Evolutionary conservation across 225 moss, liverwort and hornwort species (phyloP).

Genomic region (Thuidium tamariscinum): DNA sequence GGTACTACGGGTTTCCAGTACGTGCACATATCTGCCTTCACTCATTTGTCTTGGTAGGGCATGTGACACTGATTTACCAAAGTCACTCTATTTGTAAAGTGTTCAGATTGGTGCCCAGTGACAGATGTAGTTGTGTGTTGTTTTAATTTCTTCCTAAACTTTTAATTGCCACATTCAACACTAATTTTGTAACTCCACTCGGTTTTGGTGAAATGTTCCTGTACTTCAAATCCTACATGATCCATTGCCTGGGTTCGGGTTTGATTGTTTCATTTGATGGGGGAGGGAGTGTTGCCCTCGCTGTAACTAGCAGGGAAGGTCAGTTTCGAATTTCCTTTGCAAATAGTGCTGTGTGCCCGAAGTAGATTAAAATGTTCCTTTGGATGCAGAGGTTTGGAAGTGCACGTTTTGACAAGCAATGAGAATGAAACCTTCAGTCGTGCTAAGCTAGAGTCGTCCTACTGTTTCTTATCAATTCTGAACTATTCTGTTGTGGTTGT

Average conservation of each 20-base stretch:
- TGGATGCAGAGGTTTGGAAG: neutral
- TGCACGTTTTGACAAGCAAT: neutral
- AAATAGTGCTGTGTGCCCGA: neutral
- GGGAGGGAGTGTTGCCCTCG: neutral
- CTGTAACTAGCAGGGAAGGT: neutral
- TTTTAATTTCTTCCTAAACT: neutral
- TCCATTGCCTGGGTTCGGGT: neutral
- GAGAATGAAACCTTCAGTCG: neutral
- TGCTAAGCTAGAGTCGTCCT: neutral
- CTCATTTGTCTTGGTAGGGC: neutral
- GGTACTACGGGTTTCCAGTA: too few species aligned
- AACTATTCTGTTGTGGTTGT: neutral
- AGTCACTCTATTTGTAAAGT: neutral
- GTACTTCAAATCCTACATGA: neutral
- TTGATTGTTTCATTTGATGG: neutral
- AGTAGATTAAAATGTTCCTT: neutral
- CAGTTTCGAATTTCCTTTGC: neutral
- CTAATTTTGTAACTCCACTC: neutral
- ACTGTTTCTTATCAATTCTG: neutral
- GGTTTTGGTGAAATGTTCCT: neutral
- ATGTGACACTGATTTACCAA: neutral
- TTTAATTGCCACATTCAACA: neutral
- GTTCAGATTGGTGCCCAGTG: neutral
- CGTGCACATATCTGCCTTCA: neutral
- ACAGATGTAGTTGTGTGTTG: neutral